A percentile compares a stretch with the other conserved stretches of the same genome.
These are phyloP conservation scores for Pseudogymnoascus sp. DNA, from an alignment of 2,329 filamentous ascomycete species.

Conservation along the genomic window DNA sequence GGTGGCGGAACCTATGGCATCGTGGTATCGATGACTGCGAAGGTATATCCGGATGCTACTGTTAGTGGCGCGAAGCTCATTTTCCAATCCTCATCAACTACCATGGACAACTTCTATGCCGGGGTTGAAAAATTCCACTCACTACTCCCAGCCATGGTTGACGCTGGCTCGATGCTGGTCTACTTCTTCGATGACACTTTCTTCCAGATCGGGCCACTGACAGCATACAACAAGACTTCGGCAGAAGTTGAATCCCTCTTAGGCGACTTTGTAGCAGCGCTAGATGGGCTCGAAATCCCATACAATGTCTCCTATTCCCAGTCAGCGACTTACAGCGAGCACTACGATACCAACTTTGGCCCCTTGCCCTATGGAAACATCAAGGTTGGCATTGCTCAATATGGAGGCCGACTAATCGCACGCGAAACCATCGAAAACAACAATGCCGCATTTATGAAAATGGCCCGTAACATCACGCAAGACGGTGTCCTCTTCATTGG, in stretches of 20 bases:
- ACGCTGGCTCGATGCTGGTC: constrained; percentile 40
- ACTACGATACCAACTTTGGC: constrained; percentile 25
- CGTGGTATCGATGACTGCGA: constrained; percentile 46
- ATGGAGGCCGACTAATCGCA: constrained; percentile 37
- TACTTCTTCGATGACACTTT: constrained; percentile 39
- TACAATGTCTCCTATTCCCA: constrained; percentile 21
- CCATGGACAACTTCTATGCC: constrained; percentile 38
- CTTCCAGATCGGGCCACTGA: constrained; percentile 40
- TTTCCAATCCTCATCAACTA: constrained; percentile 30
- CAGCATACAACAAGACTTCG: constrained; percentile 37
- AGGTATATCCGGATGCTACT: constrained; percentile 36
- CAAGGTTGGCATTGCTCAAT: constrained; percentile 26
- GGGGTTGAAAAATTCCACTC: constrained; percentile 38
- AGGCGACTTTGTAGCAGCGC: constrained; percentile 34
- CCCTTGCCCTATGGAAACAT: constrained; percentile 24
- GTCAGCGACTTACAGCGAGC: constrained; percentile 22
- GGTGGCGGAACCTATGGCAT: constrained; percentile 52
- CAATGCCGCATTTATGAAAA: constrained; percentile 17
- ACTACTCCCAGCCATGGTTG: constrained; percentile 38
- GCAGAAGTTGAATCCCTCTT: constrained; percentile 37
- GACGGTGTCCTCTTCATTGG: constrained; percentile 28
- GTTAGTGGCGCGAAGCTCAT: constrained; percentile 37
- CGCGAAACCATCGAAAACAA: constrained; percentile 26
- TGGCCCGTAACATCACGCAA: constrained; percentile 28
- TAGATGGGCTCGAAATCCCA: constrained; percentile 30